Evolutionary conservation across 208 protist species (phyloP).

Genomic region (Trypanosoma lewisi): DNA sequence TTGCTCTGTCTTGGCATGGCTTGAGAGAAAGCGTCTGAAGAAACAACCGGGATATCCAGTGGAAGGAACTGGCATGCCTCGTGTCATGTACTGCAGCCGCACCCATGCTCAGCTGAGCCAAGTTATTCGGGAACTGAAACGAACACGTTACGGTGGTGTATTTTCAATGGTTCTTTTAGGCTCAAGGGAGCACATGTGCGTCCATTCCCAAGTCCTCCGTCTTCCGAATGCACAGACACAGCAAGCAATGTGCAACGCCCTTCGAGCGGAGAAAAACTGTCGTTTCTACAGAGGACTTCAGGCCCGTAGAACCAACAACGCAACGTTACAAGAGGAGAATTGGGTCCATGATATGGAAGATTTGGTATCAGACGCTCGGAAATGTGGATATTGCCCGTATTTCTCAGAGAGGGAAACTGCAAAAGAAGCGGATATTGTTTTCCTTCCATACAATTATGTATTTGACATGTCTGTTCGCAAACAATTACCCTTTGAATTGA

Average conservation of each 20-base stretch:
- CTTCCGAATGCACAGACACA: conserved; percentile 69
- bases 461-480: conserved; percentile 89
- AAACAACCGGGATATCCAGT: background rate
- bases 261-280: conserved; percentile 67
- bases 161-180: conserved; percentile 91
- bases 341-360: conserved; percentile 94
- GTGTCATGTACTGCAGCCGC: conserved; percentile 95
- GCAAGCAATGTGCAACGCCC: conserved; percentile 61
- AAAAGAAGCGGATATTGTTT: conserved; percentile 92
- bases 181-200: conserved; percentile 96
- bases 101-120: conserved; percentile 99
- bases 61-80: background rate
- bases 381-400: conserved; percentile 93
- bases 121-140: conserved; percentile 95
- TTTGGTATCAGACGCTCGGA: conserved; percentile 69
- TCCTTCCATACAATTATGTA: conserved; percentile 99
- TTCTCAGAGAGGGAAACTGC: conserved; percentile 86
- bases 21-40: conserved; percentile 15
- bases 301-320: conserved; percentile 7
- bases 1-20: conserved; percentile 94
- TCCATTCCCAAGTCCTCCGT: conserved; percentile 84
- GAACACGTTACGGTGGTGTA: conserved; percentile 79
- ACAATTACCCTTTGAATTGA: conserved; percentile 83
- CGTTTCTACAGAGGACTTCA: conserved; percentile 71
- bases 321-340: conserved; percentile 19